phyloP scores from a whole-genome alignment of 148 eudicot genomes.

The Rheum nobile region DNA sequence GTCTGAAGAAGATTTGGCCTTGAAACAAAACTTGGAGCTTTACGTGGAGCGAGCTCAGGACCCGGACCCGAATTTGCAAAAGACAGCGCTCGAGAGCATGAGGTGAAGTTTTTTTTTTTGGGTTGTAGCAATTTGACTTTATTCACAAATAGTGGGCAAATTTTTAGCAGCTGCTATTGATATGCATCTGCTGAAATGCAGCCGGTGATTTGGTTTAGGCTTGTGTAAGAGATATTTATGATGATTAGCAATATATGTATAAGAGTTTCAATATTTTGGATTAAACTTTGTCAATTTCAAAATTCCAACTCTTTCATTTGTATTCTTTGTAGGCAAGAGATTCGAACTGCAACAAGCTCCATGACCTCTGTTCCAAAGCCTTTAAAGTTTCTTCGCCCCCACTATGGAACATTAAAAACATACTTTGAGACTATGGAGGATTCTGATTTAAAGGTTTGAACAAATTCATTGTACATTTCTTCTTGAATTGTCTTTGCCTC shows the following conservation, averaged over 20 bases:
- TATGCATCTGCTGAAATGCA: neutral
- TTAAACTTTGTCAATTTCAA: neutral
- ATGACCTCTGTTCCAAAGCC: conserved; percentile 99
- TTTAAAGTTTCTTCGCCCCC: conserved; percentile 83
- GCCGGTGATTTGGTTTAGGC: neutral
- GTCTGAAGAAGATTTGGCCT: conserved; percentile 95
- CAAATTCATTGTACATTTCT: neutral
- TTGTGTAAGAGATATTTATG: neutral
- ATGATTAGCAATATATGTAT: neutral
- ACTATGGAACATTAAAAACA: conserved; percentile 78
- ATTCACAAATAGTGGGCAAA: neutral
- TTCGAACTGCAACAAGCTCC: conserved; percentile 84
- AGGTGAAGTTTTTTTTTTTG: conserved; percentile 28
- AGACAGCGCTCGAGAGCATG: conserved; percentile 80
- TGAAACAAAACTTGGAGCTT: conserved; percentile 82
- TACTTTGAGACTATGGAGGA: conserved; percentile 60
- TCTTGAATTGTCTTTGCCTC: neutral
- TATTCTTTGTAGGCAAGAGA: conserved; percentile 90
- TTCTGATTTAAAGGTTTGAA: conserved; percentile 55
- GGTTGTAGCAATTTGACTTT: neutral
- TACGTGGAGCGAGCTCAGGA: conserved; percentile 83
- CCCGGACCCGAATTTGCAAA: conserved; percentile 66
- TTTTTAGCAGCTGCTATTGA: neutral
- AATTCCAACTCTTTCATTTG: neutral
- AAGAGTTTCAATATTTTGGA: neutral